phyloP scores from a whole-genome alignment of 495 filamentous ascomycete genomes.

The Beverwykella pulmonaria region DNA sequence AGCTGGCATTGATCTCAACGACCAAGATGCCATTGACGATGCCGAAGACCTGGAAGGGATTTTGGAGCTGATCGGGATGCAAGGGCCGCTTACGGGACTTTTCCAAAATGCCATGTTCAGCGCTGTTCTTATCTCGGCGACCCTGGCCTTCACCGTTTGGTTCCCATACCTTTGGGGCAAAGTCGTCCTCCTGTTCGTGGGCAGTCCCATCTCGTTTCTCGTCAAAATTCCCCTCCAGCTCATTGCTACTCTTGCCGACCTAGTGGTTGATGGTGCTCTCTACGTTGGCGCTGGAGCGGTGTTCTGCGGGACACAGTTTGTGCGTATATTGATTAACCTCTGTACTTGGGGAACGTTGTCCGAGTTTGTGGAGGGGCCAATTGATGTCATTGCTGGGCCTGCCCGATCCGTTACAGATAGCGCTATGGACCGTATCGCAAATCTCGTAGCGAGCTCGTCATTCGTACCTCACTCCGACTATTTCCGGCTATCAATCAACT shows the following conservation, averaged over 20 bases:
- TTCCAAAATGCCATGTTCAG: slow-evolving; percentile 95
- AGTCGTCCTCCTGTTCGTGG: slow-evolving; percentile 73
- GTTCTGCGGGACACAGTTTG: slow-evolving; percentile 54
- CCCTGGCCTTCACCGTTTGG: slow-evolving; percentile 81
- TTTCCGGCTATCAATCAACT: slow-evolving; percentile 38
- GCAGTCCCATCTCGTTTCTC: slow-evolving; percentile 70
- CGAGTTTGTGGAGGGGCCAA: slow-evolving; percentile 7
- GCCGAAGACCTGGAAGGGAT: slow-evolving; percentile 98
- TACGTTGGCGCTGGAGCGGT: slow-evolving; percentile 60
- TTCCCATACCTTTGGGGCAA: slow-evolving; percentile 91
- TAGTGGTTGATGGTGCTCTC: slow-evolving; percentile 64
- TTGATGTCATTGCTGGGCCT: slow-evolving; percentile 25
- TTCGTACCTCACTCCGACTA: slow-evolving; percentile 24
- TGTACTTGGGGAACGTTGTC: slow-evolving; percentile 38
- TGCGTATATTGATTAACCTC: slow-evolving; percentile 51
- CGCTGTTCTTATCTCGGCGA: slow-evolving; percentile 82
- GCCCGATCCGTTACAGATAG: slow-evolving; percentile 31
- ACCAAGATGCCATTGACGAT: slow-evolving; percentile 64
- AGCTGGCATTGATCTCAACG: slow-evolving; percentile 60
- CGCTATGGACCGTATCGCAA: slow-evolving; percentile 31
- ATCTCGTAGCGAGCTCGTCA: slow-evolving; percentile 21
- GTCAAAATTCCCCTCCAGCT: slow-evolving; percentile 71
- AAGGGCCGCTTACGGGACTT: slow-evolving; percentile 84
- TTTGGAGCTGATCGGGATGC: slow-evolving; percentile 94
- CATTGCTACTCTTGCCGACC: slow-evolving; percentile 69